Evolutionary conservation across 2,329 filamentous ascomycete species (phyloP).

Genomic region (Sclerotinia nivalis): DNA sequence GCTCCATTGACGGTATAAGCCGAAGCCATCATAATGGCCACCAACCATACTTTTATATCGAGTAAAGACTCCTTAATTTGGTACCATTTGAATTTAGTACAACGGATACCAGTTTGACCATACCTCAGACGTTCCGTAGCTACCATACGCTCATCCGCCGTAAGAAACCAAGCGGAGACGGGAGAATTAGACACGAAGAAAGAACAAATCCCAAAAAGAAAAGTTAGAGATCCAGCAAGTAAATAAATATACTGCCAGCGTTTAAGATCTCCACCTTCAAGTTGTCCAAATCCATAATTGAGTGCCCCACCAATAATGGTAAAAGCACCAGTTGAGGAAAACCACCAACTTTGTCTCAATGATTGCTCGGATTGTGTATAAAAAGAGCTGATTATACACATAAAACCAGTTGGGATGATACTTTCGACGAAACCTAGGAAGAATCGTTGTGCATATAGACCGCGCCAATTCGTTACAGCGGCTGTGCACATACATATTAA

Average conservation of each 20-base stretch:
- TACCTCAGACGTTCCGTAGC: slow-evolving; percentile 63
- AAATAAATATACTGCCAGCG: slow-evolving; percentile 68
- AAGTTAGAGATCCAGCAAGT: slow-evolving; percentile 52
- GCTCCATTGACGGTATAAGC: slow-evolving; percentile 73
- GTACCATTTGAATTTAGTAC: slow-evolving; percentile 57
- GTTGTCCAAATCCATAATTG: slow-evolving; percentile 69
- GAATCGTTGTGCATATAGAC: slow-evolving; percentile 67
- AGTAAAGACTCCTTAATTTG: slow-evolving; percentile 60
- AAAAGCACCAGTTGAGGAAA: slow-evolving; percentile 54
- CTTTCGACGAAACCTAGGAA: slow-evolving; percentile 62
- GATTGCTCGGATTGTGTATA: slow-evolving; percentile 68
- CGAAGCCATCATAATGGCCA: slow-evolving; percentile 68
- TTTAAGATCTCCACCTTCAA: slow-evolving; percentile 53
- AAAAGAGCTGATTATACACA: slow-evolving; percentile 61
- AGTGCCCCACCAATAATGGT: slow-evolving; percentile 64
- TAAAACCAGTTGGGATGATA: slow-evolving; percentile 66
- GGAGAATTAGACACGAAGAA: slow-evolving; percentile 67
- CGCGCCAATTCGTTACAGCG: slow-evolving; percentile 61
- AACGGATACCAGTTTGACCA: slow-evolving; percentile 64
- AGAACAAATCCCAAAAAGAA: slow-evolving; percentile 64
- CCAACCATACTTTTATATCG: slow-evolving; percentile 64
- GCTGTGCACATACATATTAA: slow-evolving; percentile 68
- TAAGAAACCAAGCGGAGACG: slow-evolving; percentile 68
- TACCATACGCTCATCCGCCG: slow-evolving; percentile 59
- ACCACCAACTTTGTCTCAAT: slow-evolving; percentile 67